Conservation (phyloP, 139 green algal species). For the Picochlorum sp. region DNA sequence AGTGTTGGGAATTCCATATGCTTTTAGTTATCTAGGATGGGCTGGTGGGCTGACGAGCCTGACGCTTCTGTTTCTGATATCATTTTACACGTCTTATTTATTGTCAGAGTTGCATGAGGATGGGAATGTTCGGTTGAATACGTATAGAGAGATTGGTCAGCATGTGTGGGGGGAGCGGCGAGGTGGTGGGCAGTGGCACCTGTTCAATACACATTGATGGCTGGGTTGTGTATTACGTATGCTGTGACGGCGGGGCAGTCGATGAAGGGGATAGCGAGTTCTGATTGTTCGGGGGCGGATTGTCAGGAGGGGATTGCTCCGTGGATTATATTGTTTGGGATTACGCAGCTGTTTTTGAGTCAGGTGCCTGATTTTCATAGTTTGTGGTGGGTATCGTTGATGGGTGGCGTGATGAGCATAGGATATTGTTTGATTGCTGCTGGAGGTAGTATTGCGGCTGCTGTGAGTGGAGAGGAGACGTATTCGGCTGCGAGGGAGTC, state of each 20-base stretch:
- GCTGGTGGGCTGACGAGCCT: conserved; percentile 25
- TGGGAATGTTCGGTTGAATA: conserved; percentile 30
- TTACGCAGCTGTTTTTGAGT: conserved; percentile 38
- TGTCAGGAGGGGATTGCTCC: conserved; percentile 19
- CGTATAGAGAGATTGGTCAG: conserved; percentile 40
- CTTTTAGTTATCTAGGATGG: conserved; percentile 46
- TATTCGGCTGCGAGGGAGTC: background rate
- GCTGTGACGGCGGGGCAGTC: conserved; percentile 49
- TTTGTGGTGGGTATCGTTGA: conserved; percentile 50
- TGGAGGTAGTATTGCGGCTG: conserved; percentile 13
- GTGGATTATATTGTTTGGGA: conserved; percentile 42
- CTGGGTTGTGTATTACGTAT: conserved; percentile 50
- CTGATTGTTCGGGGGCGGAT: conserved; percentile 18
- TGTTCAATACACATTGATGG: conserved; percentile 33
- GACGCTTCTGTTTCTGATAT: conserved; percentile 13
- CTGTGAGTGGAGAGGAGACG: background rate
- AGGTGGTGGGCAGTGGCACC: conserved; percentile 3
- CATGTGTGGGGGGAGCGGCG: conserved; percentile 23
- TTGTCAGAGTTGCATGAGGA: conserved; percentile 42
- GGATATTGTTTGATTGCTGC: conserved; percentile 43
- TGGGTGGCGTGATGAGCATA: conserved; percentile 46
- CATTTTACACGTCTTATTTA: conserved; percentile 45
- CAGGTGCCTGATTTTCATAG: conserved; percentile 48
- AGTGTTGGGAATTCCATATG: conserved; percentile 47
- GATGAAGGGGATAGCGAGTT: conserved; percentile 26